Evolutionary conservation across 306 rosid species (phyloP).

Genomic region (Trichosanthes cucumerina): DNA sequence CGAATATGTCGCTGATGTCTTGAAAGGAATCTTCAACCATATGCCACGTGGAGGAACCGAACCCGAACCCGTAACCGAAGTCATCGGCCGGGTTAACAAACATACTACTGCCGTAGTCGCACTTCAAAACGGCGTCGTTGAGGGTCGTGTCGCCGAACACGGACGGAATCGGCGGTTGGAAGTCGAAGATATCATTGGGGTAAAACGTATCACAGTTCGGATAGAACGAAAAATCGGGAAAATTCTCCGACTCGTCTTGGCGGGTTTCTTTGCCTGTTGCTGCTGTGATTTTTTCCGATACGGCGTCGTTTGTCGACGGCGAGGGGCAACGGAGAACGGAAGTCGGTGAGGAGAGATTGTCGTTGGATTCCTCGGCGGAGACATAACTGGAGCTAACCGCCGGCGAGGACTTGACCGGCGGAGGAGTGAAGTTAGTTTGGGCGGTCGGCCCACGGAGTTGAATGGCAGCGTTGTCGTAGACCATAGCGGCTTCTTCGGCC

Average conservation of each 20-base stretch:
- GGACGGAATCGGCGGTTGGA: constrained; percentile 25
- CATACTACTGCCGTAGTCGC: constrained; percentile 2
- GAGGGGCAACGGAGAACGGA: constrained; percentile 54
- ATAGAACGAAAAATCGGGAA: constrained; percentile 20
- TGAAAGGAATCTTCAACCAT: constrained; percentile 46
- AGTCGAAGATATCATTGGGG: constrained; percentile 38
- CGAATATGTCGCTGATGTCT: constrained; percentile 73
- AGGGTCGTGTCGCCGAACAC: constrained; percentile 7
- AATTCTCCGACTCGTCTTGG: constrained; percentile 19
- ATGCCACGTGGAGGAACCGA: constrained; percentile 30
- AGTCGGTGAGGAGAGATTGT: constrained; percentile 44
- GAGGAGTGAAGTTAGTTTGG: constrained; percentile 52
- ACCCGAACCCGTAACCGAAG: constrained; percentile 41
- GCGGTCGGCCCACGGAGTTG: constrained; percentile 85
- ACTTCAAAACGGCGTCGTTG: constrained; percentile 7
- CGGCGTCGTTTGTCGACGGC: constrained; percentile 34
- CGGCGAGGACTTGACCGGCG: constrained; percentile 10
- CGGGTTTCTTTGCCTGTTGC: constrained; percentile 14
- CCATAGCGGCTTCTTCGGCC: constrained; percentile 92
- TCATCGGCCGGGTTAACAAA: constrained; percentile 25
- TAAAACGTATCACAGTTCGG: constrained; percentile 26
- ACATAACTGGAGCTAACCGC: constrained; percentile 9
- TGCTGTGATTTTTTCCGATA: constrained; percentile 15
- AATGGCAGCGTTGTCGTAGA: constrained; percentile 89
- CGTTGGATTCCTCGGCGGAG: constrained; percentile 42